phyloP scores from a whole-genome alignment of 305 asterid genomes.

The Fraxinus velutina region DNA sequence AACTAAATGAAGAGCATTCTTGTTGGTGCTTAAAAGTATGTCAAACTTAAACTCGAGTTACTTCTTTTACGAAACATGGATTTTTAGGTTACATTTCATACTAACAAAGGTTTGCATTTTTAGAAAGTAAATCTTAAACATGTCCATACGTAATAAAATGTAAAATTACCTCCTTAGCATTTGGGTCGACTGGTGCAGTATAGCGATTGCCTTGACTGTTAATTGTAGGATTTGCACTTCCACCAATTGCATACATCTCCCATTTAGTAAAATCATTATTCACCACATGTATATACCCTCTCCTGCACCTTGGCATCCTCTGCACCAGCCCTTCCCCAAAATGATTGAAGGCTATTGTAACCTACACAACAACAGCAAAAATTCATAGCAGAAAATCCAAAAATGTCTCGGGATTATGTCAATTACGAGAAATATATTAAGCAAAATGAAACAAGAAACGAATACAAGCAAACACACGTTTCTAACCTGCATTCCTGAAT shows the following conservation, averaged over 20 bases:
- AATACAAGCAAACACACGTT: too few relatives aligned
- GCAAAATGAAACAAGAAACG: background rate
- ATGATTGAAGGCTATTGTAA: conserved; percentile 84
- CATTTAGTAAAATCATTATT: conserved; percentile 81
- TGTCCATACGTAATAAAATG: background rate
- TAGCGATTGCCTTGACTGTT: conserved; percentile 86
- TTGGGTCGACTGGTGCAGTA: conserved; percentile 67
- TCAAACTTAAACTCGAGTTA: background rate
- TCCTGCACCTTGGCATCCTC: conserved; percentile 80
- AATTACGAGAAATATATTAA: background rate
- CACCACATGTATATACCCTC: conserved; percentile 89
- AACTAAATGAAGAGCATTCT: background rate
- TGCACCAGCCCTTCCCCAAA: conserved; percentile 83
- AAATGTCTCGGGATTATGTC: background rate
- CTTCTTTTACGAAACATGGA: background rate
- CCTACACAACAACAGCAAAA: conserved; percentile 35
- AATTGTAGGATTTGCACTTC: conserved; percentile 80
- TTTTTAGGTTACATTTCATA: background rate
- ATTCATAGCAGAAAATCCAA: background rate
- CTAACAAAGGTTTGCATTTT: background rate
- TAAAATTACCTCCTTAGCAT: conserved; percentile 69
- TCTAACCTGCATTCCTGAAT: conserved; percentile 87
- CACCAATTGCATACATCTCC: conserved; percentile 89
- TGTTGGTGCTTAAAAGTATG: background rate
- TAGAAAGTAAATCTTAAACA: background rate